Evolutionary conservation across 768 basidiomycete genomes (phyloP).

Genomic region (Leucogyrophana mollusca): DNA sequence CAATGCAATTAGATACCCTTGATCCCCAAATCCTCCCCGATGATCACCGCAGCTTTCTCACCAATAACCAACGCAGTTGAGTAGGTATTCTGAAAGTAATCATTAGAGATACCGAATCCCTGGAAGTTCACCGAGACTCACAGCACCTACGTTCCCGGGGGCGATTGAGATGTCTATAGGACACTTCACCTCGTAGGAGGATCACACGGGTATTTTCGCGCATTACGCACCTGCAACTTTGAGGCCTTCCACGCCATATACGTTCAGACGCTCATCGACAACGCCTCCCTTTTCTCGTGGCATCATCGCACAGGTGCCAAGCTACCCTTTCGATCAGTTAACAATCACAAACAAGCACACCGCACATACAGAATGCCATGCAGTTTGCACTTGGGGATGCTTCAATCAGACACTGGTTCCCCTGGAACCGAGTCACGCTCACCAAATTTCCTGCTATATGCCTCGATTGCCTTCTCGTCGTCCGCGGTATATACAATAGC

Average conservation of each 20-base stretch:
- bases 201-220: no score
- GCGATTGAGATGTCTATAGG: constrained; percentile 37
- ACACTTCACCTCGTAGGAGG: no score
- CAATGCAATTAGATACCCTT: no score
- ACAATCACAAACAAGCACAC: constrained; percentile 24
- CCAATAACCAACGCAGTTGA: constrained; percentile 46
- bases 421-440: neutral
- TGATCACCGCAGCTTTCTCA: constrained; percentile 61
- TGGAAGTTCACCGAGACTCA: constrained; percentile 9
- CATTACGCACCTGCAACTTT: constrained; percentile 1
- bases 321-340: constrained; percentile 27
- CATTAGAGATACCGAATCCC: neutral
- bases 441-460: constrained; percentile 34
- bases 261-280: constrained; percentile 56
- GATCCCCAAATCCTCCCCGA: constrained; percentile 50
- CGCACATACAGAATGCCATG: constrained; percentile 44
- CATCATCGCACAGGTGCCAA: constrained; percentile 67
- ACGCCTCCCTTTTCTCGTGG: constrained; percentile 54
- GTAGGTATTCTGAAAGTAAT: constrained; percentile 35
- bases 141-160: constrained; percentile 31
- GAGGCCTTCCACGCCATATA: constrained; percentile 48
- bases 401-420: constrained; percentile 1
- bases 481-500: constrained; percentile 41
- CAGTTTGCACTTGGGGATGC: constrained; percentile 32
- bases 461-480: constrained; percentile 43